Base-by-base conservation (phyloP, 2,329 filamentous ascomycete genomes). In the Aspergillus pseudoterreus region DNA sequence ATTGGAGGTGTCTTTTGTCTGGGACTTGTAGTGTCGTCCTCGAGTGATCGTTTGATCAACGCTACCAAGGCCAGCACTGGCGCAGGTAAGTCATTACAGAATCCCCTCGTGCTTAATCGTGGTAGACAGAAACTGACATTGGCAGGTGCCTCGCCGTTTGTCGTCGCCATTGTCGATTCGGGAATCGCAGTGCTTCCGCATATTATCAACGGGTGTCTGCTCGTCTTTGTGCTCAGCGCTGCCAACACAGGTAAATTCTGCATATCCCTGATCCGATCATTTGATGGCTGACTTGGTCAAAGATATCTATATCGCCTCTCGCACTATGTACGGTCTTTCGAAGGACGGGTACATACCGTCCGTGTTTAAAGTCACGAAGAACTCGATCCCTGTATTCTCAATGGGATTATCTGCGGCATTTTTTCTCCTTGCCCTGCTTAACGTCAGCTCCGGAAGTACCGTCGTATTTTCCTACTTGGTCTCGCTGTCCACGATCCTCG, bases 391-490 rank as follows among this genome's bases (percentile, higher is more conserved):
- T 0, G 80, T 81, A 64, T 71, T 68, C 43, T 78, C 82, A 0
- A 82, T 87, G 11, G 64, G 57, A 10, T 63, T 77, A 27, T 79
- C 78, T 1, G 75, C 81, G 0, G 63, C 74, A 2, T 73, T 85
- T 43, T 83, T 83, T 21, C 74, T 84, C 10, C 75, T 88, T 5
- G 83, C 75, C 12, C 87, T 84, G 69, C 74, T 87, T 57, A 86
- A 85, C 69, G 70, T 86, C 8, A 83, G 80, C 6, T 59, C 72
- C 33, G 72, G 68, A 41, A 83, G 82, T 11, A 73, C 72, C 3
- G 66, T 74, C 2, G 85, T 84, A n/a, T 87, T 88, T 65, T 73
- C 75, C 68, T 88, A 84, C 84, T 71, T 88, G 30, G 75, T 86
- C 52, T 84, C 85, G 70, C 81, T 87, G 52, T 81, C 77, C 4